A percentile compares a stretch with the other conserved stretches of the same genome.
These are phyloP conservation scores for Drechslerella coelobrocha DNA, from an alignment of 2,329 filamentous ascomycete genomes.

Conservation along the genomic window DNA sequence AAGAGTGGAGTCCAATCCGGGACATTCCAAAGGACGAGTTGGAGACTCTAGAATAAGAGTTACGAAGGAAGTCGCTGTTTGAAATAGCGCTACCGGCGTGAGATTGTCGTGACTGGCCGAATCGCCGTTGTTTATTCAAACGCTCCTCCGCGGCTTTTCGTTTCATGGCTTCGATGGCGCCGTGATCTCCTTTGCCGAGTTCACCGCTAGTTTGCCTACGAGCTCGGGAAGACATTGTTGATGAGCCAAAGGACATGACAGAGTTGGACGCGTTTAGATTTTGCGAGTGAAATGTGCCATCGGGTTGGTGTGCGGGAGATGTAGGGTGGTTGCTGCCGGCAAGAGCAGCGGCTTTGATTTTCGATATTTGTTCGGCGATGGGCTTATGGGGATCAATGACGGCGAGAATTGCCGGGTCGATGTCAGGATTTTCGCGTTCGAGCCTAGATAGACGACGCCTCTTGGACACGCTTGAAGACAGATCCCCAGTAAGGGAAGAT, in stretches of 20 bases:
- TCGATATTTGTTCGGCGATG: conserved; percentile 31
- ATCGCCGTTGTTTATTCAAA: conserved; percentile 14
- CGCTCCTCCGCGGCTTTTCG: conserved; percentile 33
- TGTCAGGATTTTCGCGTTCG: conserved; percentile 43
- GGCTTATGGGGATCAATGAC: conserved; percentile 37
- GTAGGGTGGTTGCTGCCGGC: neutral
- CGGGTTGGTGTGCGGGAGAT: neutral
- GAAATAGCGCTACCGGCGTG: conserved; percentile 31
- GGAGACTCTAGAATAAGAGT: conserved; percentile 16
- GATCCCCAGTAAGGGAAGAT: conserved; percentile 23
- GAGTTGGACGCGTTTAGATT: conserved; percentile 38
- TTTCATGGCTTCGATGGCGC: conserved; percentile 33
- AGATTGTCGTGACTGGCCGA: conserved; percentile 27
- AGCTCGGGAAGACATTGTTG: conserved; percentile 5
- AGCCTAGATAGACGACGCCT: conserved; percentile 24
- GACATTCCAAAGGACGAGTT: conserved; percentile 46
- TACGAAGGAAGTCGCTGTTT: conserved; percentile 12
- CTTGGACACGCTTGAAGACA: conserved; percentile 9
- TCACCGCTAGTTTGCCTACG: conserved; percentile 38
- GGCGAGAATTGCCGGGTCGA: conserved; percentile 35
- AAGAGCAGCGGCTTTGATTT: conserved; percentile 33
- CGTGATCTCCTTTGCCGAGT: conserved; percentile 38
- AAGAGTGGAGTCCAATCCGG: conserved; percentile 43
- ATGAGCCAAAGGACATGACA: conserved; percentile 27
- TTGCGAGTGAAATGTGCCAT: neutral